Evolutionary conservation across 768 basidiomycete genomes (phyloP).

Genomic region (button mushroom (Agaricus bisporus)): DNA sequence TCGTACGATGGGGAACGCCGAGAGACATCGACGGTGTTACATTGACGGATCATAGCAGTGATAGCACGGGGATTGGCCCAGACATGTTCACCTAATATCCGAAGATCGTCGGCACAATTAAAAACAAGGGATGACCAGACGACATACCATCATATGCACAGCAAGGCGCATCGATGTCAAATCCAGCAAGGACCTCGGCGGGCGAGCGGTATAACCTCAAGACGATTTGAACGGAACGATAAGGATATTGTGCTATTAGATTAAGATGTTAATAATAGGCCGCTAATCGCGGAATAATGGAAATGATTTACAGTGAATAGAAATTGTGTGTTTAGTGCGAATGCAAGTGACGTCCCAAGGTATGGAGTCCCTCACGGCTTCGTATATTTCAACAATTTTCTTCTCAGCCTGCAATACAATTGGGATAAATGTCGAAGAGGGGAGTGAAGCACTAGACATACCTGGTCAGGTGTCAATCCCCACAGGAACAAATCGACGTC

Average conservation of each 20-base stretch:
- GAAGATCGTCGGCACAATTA: background rate
- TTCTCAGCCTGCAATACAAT: conserved; percentile 38
- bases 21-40: conserved; percentile 56
- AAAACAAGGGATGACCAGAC: background rate
- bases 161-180: conserved; percentile 63
- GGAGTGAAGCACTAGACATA: conserved; percentile 13
- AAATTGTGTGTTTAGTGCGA: conserved; percentile 59
- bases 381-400: conserved; percentile 54
- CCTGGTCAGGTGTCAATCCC: conserved; percentile 51
- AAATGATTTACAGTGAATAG: conserved; percentile 46
- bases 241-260: conserved; percentile 52
- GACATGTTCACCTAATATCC: conserved; percentile 34
- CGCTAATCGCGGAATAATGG: background rate
- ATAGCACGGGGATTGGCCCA: conserved; percentile 57
- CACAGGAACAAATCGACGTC: conserved; percentile 62
- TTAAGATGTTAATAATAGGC: background rate
- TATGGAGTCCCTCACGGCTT: conserved; percentile 58
- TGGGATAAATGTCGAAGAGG: background rate
- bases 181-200: conserved; percentile 60
- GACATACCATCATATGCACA: conserved; percentile 36
- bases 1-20: conserved; percentile 63
- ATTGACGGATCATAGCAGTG: conserved; percentile 60
- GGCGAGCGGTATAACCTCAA: conserved; percentile 59
- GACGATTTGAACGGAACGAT: conserved; percentile 61
- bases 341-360: conserved; percentile 67